phyloP scores from a whole-genome alignment of 2,329 filamentous ascomycete genomes.

The Apiospora hydei region DNA sequence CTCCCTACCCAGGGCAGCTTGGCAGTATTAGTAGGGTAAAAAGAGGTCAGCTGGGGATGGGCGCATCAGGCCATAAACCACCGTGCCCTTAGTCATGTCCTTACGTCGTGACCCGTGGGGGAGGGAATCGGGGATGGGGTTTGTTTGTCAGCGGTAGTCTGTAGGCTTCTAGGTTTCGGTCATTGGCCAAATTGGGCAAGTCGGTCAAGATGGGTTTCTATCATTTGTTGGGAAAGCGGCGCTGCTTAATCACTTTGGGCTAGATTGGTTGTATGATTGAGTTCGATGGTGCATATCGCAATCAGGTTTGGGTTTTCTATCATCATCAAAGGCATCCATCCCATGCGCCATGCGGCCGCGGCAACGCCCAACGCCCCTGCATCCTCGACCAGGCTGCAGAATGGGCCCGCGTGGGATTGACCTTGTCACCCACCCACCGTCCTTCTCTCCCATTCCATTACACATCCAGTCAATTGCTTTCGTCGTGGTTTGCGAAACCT shows the following conservation, averaged over 20 bases:
- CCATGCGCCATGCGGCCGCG: neutral
- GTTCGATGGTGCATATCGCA: slow-evolving; percentile 6
- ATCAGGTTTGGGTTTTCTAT: neutral
- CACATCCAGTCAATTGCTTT: neutral
- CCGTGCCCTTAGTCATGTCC: neutral
- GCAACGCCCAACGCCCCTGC: neutral
- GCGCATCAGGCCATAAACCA: neutral
- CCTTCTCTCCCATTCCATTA: neutral
- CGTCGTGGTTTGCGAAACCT: neutral
- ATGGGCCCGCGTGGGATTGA: neutral
- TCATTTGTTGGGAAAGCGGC: neutral
- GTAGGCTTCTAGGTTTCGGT: neutral
- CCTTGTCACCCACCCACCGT: neutral
- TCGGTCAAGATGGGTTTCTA: neutral
- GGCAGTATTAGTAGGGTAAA: neutral
- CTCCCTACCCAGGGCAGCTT: neutral
- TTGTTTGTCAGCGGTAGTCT: neutral
- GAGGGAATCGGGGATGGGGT: neutral
- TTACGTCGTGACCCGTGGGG: neutral
- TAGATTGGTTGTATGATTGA: neutral
- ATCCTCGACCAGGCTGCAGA: slow-evolving; percentile 1
- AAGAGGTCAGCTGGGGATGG: neutral
- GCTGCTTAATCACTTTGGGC: neutral
- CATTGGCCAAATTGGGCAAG: slow-evolving; percentile 3
- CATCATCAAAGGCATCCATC: too few species aligned